Conservation (phyloP, 2,329 filamentous ascomycete genomes). For the Cladosporium colombiae region DNA sequence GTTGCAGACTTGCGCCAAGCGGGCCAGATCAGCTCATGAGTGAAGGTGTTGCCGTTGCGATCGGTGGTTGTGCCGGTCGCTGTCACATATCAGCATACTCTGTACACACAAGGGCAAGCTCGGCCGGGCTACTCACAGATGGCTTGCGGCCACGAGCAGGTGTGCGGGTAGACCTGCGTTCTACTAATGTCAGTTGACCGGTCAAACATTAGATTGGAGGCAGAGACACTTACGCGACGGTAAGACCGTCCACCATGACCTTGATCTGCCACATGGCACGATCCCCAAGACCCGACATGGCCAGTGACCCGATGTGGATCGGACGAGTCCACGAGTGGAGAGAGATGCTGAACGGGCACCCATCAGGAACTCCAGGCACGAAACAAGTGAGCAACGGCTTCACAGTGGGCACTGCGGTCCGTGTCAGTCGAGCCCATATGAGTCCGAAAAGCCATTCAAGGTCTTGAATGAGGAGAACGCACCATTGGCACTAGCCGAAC, state of each 20-base stretch:
- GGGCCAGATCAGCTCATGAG: conserved; percentile 58
- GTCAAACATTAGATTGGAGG: not conserved
- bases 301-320: not conserved
- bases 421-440: conserved; percentile 10
- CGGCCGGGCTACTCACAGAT: conserved; percentile 46
- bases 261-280: conserved; percentile 51
- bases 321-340: conserved; percentile 65
- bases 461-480: not conserved
- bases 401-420: not conserved
- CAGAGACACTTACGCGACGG: conserved; percentile 42
- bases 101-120: not conserved
- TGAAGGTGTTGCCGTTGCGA: not conserved
- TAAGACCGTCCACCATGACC: conserved; percentile 67
- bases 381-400: conserved; percentile 61
- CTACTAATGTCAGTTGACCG: conserved; percentile 23
- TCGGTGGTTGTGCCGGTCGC: conserved; percentile 1
- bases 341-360: conserved; percentile 68
- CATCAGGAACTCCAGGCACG: conserved; percentile 62
- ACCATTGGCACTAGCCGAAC: not conserved
- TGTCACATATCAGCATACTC: not conserved
- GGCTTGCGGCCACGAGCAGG: conserved; percentile 55
- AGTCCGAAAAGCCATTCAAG: not conserved
- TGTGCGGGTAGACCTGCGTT: conserved; percentile 58
- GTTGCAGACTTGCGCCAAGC: conserved; percentile 69
- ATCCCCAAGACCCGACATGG: conserved; percentile 38